Percentiles rank a stretch among this genome's conserved stretches.
These are phyloP conservation scores for Colletotrichum sublineola DNA, from an alignment of 2,329 filamentous ascomycete species.

Conservation along the genomic window DNA sequence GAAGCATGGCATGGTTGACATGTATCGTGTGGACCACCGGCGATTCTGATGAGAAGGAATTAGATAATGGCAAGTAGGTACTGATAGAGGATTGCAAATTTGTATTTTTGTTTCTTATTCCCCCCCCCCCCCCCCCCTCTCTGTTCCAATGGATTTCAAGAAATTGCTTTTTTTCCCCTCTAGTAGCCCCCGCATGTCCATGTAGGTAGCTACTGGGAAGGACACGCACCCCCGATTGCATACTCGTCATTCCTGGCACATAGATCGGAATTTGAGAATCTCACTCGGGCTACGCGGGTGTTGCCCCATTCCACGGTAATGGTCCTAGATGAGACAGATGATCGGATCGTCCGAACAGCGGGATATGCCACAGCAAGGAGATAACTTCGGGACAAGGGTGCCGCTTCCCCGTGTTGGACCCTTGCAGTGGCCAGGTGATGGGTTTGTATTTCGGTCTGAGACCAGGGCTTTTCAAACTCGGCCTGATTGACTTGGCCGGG, in stretches of 20 bases:
- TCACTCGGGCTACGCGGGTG: conserved; percentile 24
- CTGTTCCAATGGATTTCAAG: conserved; percentile 14
- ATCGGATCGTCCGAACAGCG: conserved; percentile 7
- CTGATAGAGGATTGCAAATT: conserved; percentile 2
- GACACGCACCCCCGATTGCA: conserved; percentile 8
- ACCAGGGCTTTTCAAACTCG: conserved; percentile 4
- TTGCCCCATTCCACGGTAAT: conserved; percentile 38
- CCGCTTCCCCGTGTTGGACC: background rate
- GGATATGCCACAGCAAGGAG: conserved; percentile 13
- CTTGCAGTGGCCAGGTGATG: background rate
- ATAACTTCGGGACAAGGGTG: conserved; percentile 25
- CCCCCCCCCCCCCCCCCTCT: background rate
- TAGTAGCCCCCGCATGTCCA: conserved; percentile 28
- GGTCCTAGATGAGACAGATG: conserved; percentile 35
- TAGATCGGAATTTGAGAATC: conserved; percentile 21
- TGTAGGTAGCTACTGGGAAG: background rate
- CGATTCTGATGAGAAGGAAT: background rate
- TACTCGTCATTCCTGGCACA: conserved; percentile 10
- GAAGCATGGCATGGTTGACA: background rate
- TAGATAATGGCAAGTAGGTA: background rate
- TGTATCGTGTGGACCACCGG: background rate
- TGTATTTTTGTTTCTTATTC: background rate
- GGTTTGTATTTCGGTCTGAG: conserved; percentile 3
- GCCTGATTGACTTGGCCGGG: background rate
- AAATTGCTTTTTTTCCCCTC: conserved; percentile 23